Conservation (phyloP, 257 asterid species). For the Asclepias syriaca region DNA sequence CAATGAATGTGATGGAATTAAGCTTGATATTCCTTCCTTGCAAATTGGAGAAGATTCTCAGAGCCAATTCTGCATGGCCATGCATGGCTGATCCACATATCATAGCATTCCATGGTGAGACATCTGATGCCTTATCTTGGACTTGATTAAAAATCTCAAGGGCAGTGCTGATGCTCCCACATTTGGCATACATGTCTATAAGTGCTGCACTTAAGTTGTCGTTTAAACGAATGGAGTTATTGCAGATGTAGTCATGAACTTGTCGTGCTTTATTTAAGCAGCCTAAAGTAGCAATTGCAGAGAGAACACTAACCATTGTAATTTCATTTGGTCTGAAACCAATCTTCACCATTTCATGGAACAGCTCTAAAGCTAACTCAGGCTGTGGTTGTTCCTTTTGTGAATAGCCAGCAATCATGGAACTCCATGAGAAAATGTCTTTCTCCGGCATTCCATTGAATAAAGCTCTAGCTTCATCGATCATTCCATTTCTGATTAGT, state of each 20-base stretch:
- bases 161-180: constrained; percentile 64
- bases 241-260: constrained; percentile 60
- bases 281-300: constrained; percentile 69
- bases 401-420: constrained; percentile 86
- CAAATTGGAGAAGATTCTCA: constrained; percentile 55
- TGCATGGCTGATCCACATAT: constrained; percentile 92
- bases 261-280: constrained; percentile 61
- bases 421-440: constrained; percentile 91
- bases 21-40: constrained; percentile 41
- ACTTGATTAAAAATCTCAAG: constrained; percentile 50
- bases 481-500: constrained; percentile 50
- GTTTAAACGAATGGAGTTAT: constrained; percentile 47
- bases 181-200: constrained; percentile 94
- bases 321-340: constrained; percentile 72
- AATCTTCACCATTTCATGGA: constrained; percentile 54
- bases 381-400: constrained; percentile 60
- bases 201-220: constrained; percentile 77
- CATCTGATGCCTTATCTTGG: constrained; percentile 37
- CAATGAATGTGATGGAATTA: constrained; percentile 67
- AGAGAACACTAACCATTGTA: constrained; percentile 80
- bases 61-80: constrained; percentile 62
- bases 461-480: constrained; percentile 49
- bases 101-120: constrained; percentile 94
- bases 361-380: constrained; percentile 52
- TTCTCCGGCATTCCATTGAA: constrained; percentile 68